Conservation (phyloP, 148 eudicot genomes). For the Persicaria maculosa region DNA sequence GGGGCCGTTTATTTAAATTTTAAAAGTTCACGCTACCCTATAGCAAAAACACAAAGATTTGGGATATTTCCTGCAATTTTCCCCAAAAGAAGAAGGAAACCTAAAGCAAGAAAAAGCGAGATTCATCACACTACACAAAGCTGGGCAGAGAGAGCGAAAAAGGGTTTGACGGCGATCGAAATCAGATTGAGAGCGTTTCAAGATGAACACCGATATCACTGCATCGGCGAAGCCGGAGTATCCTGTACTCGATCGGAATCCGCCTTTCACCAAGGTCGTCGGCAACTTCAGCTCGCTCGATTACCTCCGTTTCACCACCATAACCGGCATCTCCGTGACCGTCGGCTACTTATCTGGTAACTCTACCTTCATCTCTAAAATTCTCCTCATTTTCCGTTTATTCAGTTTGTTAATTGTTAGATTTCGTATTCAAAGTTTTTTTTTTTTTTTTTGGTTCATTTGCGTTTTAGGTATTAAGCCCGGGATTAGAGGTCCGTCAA, state of each 20-base stretch:
- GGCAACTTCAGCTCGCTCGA: constrained; percentile 87
- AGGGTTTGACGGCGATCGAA: constrained; percentile 9
- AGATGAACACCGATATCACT: constrained; percentile 92
- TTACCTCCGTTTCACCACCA: constrained; percentile 79
- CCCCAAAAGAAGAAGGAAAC: too few species aligned
- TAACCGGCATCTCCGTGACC: constrained; percentile 83
- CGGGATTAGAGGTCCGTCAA: constrained; percentile 78
- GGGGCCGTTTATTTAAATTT: too few species aligned
- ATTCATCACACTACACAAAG: too few species aligned
- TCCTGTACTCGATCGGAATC: constrained; percentile 87
- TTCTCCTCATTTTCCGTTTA: neutral
- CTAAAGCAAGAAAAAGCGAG: too few species aligned
- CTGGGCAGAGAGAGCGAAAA: neutral
- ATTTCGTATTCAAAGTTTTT: neutral
- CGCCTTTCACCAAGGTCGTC: constrained; percentile 82
- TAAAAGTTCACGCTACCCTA: too few species aligned
- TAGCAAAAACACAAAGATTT: too few species aligned
- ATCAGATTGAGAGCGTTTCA: constrained; percentile 9
- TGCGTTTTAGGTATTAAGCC: constrained; percentile 61
- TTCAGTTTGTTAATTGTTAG: neutral
- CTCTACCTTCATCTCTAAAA: neutral
- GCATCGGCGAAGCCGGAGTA: constrained; percentile 87
- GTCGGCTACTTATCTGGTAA: constrained; percentile 90
- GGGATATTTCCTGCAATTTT: too few species aligned
- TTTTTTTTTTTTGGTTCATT: neutral